These are phyloP conservation scores for Cladosporium sp. DNA, from an alignment of 2,329 filamentous ascomycete species.

Conservation along the genomic window DNA sequence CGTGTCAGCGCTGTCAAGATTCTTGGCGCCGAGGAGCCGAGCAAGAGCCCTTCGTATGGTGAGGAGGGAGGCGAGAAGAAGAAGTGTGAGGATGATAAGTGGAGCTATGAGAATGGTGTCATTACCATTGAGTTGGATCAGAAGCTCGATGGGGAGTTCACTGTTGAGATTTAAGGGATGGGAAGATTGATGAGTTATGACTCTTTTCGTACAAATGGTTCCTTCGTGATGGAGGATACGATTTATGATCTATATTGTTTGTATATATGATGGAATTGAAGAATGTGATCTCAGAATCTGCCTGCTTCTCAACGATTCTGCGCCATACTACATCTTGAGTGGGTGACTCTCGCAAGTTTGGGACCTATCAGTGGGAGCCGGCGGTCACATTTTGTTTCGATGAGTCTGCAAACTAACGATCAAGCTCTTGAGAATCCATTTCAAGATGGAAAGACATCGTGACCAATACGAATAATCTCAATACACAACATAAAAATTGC, in stretches of 20 bases:
- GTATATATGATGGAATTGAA: background rate
- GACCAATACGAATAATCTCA: too few relatives aligned
- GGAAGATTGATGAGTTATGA: background rate
- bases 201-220: background rate
- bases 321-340: background rate
- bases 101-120: conserved; percentile 12
- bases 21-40: conserved; percentile 40
- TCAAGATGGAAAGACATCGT: too few relatives aligned
- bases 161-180: conserved; percentile 6
- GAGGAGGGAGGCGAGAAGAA: conserved; percentile 5
- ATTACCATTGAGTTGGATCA: conserved; percentile 16
- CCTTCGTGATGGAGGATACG: background rate
- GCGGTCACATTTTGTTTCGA: background rate
- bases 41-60: conserved; percentile 1
- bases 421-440: too few relatives aligned
- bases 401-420: too few relatives aligned
- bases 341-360: too few relatives aligned
- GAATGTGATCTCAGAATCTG: too few relatives aligned
- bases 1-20: conserved; percentile 54
- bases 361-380: background rate
- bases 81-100: conserved; percentile 8
- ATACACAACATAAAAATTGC: background rate
- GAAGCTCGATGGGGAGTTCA: conserved; percentile 19
- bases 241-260: background rate
- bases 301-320: background rate